Conservation (phyloP, 148 eudicot species). For the Vaccinium darrowii region DNA sequence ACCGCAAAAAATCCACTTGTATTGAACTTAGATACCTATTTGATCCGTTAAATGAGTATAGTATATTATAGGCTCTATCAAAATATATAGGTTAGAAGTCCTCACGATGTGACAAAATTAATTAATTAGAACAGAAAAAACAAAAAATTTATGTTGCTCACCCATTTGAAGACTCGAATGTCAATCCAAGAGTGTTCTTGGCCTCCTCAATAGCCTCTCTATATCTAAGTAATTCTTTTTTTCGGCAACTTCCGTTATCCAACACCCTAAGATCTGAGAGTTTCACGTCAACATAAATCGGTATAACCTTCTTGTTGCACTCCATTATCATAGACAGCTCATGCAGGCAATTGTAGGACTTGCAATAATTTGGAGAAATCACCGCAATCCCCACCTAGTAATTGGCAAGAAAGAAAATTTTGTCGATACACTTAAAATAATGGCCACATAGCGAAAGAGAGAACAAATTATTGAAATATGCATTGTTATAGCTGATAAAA, state of each 20-base stretch:
- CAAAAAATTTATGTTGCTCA: conserved; percentile 6
- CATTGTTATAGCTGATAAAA: not conserved
- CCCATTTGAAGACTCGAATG: conserved; percentile 49
- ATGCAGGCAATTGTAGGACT: conserved; percentile 48
- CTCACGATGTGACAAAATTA: not conserved
- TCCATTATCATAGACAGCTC: conserved; percentile 50
- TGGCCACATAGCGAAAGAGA: conserved; percentile 1
- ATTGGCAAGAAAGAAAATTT: not conserved
- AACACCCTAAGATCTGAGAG: conserved; percentile 49
- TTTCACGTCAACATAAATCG: conserved; percentile 49
- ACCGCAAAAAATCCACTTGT: too few species aligned
- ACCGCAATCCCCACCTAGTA: conserved; percentile 41
- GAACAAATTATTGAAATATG: not conserved
- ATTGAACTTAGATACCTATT: not conserved
- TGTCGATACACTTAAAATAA: conserved; percentile 6
- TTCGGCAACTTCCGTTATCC: conserved; percentile 23
- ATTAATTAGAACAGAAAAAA: too few species aligned
- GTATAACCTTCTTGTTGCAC: conserved; percentile 38
- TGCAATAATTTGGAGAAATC: conserved; percentile 47
- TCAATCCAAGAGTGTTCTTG: conserved; percentile 42
- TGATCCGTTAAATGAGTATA: not conserved
- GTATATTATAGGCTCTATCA: too few species aligned
- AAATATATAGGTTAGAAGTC: not conserved
- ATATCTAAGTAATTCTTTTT: conserved; percentile 27
- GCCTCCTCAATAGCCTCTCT: conserved; percentile 42